phyloP scores from a whole-genome alignment of 2,329 filamentous ascomycete species.

The Emmonsia crescens region DNA sequence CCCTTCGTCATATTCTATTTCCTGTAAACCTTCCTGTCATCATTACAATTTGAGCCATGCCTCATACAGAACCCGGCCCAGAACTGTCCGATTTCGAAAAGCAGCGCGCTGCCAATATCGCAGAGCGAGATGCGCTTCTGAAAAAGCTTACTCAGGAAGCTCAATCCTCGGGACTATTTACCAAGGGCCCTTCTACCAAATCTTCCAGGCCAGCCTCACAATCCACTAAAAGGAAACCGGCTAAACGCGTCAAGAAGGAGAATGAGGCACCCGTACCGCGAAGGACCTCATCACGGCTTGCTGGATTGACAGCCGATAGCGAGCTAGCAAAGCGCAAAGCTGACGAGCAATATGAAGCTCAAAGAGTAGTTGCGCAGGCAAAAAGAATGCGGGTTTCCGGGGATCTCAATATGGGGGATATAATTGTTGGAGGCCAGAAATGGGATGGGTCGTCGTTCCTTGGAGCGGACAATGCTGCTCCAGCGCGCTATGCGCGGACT shows the following conservation, averaged over 20 bases:
- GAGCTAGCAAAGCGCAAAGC: conserved; percentile 59
- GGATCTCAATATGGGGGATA: conserved; percentile 61
- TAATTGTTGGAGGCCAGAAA: conserved; percentile 68
- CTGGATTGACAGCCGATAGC: conserved; percentile 54
- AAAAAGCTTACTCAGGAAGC: conserved; percentile 61
- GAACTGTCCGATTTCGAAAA: conserved; percentile 78
- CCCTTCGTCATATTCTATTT: not conserved
- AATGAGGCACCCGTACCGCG: conserved; percentile 46
- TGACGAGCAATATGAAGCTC: conserved; percentile 50
- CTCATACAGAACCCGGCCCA: not conserved
- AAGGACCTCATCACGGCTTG: conserved; percentile 51
- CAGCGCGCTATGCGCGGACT: conserved; percentile 70
- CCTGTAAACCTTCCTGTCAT: not conserved
- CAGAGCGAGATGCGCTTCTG: conserved; percentile 70
- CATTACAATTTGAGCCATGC: not conserved
- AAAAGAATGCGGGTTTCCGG: conserved; percentile 56
- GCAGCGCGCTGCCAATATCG: conserved; percentile 74
- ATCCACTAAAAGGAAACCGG: conserved; percentile 37
- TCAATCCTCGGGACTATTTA: conserved; percentile 57
- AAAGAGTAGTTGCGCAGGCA: conserved; percentile 46
- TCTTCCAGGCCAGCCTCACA: conserved; percentile 40
- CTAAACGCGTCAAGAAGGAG: conserved; percentile 53
- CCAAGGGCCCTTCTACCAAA: conserved; percentile 34
- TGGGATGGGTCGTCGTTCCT: conserved; percentile 60
- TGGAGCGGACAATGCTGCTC: conserved; percentile 50